Percentiles rank a stretch among this genome's conserved stretches.
These are phyloP conservation scores for Odontarrhena argentea DNA, from an alignment of 345 rosid species.

Conservation along the genomic window DNA sequence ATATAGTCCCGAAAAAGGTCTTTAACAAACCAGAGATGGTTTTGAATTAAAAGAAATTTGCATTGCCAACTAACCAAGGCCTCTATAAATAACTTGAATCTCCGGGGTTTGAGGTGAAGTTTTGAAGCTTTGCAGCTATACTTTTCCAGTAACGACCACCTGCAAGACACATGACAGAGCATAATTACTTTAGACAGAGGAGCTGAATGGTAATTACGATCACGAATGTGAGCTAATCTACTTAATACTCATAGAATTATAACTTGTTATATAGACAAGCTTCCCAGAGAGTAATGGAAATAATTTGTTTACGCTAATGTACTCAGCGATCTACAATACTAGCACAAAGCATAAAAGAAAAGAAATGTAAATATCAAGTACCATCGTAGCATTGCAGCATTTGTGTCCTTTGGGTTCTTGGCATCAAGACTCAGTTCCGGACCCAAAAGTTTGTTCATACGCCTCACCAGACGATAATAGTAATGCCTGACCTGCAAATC, in stretches of 20 bases:
- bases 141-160: conserved; percentile 99
- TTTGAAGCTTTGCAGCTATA: conserved; percentile 99
- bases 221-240: conserved; percentile 1
- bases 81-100: conserved; percentile 91
- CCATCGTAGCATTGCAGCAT: conserved; percentile 99
- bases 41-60: conserved; percentile 19
- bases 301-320: not conserved
- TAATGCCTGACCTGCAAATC: conserved; percentile 92
- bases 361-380: conserved; percentile 35
- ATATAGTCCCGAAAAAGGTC: conserved; percentile 32
- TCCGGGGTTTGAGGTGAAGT: conserved; percentile 95
- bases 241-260: conserved; percentile 16
- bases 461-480: conserved; percentile 94
- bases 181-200: conserved; percentile 4
- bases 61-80: conserved; percentile 77
- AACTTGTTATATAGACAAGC: conserved; percentile 23
- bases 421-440: conserved; percentile 93
- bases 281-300: not conserved
- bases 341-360: conserved; percentile 20
- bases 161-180: conserved; percentile 41
- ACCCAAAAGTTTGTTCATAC: conserved; percentile 96
- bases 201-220: not conserved
- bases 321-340: conserved; percentile 17
- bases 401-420: conserved; percentile 95
- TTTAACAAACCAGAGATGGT: conserved; percentile 30